phyloP scores from a whole-genome alignment of 306 rosid genomes.

The Quillaja saponaria region DNA sequence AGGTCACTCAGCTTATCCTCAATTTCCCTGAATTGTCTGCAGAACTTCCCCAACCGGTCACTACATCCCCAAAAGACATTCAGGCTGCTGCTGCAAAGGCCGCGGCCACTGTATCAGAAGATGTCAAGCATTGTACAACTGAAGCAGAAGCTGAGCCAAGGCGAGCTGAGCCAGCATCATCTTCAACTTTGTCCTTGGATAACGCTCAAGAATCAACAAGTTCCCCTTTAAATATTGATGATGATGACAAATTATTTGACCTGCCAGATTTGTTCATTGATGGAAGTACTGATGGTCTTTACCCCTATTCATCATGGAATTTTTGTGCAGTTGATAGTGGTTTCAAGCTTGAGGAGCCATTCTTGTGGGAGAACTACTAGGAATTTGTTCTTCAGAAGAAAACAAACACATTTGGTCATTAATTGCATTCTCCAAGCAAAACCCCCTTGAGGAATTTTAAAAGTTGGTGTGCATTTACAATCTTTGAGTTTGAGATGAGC shows the following conservation, averaged over 20 bases:
- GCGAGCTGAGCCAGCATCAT: slow-evolving; percentile 21
- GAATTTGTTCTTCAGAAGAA: neutral
- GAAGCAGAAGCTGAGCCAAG: slow-evolving; percentile 31
- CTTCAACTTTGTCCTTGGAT: slow-evolving; percentile 31
- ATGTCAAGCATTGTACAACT: slow-evolving; percentile 6
- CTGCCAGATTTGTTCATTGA: slow-evolving; percentile 76
- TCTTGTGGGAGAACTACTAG: slow-evolving; percentile 57
- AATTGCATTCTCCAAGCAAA: slow-evolving; percentile 17
- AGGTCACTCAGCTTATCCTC: slow-evolving; percentile 71
- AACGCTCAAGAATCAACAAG: slow-evolving; percentile 32
- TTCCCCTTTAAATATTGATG: slow-evolving; percentile 40
- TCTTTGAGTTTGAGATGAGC: slow-evolving; percentile 10
- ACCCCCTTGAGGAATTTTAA: slow-evolving; percentile 3
- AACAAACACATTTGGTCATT: neutral
- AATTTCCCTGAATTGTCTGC: slow-evolving; percentile 72
- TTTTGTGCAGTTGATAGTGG: slow-evolving; percentile 59
- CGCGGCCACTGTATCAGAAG: slow-evolving; percentile 42
- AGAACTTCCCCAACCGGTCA: slow-evolving; percentile 65
- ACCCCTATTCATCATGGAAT: slow-evolving; percentile 57
- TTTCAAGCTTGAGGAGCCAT: slow-evolving; percentile 57
- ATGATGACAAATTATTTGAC: slow-evolving; percentile 73
- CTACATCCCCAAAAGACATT: slow-evolving; percentile 72
- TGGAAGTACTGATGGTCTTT: slow-evolving; percentile 36
- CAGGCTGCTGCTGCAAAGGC: slow-evolving; percentile 86
- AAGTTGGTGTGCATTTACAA: neutral